Percentiles rank a stretch among this genome's conserved stretches.
Conservation (phyloP, 2,329 filamentous ascomycete genomes). For the Ophiostoma himal-ulmi region DNA sequence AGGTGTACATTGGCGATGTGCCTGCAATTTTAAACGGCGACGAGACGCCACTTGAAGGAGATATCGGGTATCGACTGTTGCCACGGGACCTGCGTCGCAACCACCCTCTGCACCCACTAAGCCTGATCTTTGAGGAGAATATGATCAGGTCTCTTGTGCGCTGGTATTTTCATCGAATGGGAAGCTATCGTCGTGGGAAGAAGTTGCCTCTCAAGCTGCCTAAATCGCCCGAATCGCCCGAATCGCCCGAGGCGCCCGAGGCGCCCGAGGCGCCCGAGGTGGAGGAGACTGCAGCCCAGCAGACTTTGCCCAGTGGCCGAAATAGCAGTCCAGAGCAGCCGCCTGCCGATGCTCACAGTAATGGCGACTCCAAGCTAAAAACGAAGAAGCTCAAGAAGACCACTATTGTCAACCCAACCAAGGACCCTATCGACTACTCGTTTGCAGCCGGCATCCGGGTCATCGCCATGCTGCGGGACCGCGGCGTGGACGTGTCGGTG, state of each 20-base stretch:
- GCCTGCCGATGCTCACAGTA: not conserved
- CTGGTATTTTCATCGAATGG: conserved; percentile 41
- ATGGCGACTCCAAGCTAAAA: not conserved
- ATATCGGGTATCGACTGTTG: conserved; percentile 34
- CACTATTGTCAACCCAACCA: not conserved
- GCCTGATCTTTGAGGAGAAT: conserved; percentile 39
- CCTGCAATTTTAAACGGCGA: conserved; percentile 33
- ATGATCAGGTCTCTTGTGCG: conserved; percentile 23
- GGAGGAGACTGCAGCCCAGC: not conserved
- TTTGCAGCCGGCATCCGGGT: conserved; percentile 33
- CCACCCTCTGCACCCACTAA: conserved; percentile 43
- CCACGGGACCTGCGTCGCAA: conserved; percentile 40
- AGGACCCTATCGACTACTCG: conserved; percentile 26
- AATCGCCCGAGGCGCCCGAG: not conserved
- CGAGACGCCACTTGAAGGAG: conserved; percentile 32
- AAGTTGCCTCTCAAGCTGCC: not conserved
- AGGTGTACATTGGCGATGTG: conserved; percentile 42
- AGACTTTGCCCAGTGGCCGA: not conserved
- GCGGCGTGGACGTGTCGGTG: conserved; percentile 30
- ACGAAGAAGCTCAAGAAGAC: not conserved
- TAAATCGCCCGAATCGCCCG: not conserved
- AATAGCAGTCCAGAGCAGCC: not conserved
- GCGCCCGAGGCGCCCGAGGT: not conserved
- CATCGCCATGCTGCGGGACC: conserved; percentile 32
- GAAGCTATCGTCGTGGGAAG: conserved; percentile 26